Conservation (phyloP, 441 rosid species). For the Jatropha multifida region DNA sequence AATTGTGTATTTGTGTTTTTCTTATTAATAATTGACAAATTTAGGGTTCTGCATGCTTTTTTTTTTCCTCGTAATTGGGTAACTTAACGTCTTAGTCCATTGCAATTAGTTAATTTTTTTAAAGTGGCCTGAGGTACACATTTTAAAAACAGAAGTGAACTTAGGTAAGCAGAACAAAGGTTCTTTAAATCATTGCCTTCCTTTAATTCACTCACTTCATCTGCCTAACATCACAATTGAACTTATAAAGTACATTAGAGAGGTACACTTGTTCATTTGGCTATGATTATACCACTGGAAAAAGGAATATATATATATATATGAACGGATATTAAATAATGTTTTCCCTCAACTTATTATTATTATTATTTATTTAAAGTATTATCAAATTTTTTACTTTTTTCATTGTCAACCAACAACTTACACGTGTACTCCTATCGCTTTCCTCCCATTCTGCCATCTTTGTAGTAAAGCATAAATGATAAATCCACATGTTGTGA, state of each 20-base stretch:
- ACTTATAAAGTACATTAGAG: neutral
- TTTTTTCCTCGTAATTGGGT: too few relatives aligned
- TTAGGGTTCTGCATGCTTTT: too few relatives aligned
- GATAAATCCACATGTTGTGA: neutral
- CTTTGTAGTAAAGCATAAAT: neutral
- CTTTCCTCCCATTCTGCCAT: neutral
- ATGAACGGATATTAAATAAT: too few relatives aligned
- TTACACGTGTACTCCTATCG: slow-evolving; percentile 10
- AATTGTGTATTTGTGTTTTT: too few relatives aligned
- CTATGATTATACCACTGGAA: neutral
- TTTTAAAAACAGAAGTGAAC: neutral
- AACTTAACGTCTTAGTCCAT: too few relatives aligned
- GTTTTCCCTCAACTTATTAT: neutral
- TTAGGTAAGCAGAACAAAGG: neutral
- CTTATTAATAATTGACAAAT: too few relatives aligned
- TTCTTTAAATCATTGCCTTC: neutral
- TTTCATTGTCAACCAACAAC: neutral
- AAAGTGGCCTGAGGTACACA: too few relatives aligned
- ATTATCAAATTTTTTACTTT: too few relatives aligned
- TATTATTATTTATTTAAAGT: neutral
- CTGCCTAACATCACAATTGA: slow-evolving; percentile 1
- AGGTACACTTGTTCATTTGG: slow-evolving; percentile 14
- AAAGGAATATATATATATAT: neutral
- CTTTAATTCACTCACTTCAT: neutral
- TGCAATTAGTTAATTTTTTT: too few relatives aligned